These are phyloP conservation scores for Eucalyptus decipiens DNA, from an alignment of 345 rosid genomes.

Conservation along the genomic window DNA sequence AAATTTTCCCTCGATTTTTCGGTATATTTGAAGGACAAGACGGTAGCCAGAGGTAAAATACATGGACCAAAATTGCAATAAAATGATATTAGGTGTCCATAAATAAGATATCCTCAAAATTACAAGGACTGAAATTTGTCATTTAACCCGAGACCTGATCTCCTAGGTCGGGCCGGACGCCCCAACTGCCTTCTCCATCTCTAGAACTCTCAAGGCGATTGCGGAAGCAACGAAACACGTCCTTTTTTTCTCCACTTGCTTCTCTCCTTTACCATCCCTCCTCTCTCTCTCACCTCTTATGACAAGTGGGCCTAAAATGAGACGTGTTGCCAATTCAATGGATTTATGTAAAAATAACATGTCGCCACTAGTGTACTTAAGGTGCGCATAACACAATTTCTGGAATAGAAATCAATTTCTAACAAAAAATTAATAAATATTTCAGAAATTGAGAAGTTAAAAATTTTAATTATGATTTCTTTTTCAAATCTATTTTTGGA, in stretches of 20 bases:
- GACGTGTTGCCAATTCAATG: no score
- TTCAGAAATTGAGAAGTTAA: no score
- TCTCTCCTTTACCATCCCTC: neutral
- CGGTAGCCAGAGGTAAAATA: neutral
- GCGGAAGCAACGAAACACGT: neutral
- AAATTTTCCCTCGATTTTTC: neutral
- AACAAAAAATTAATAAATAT: no score
- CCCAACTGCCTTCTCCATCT: neutral
- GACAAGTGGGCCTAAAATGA: no score
- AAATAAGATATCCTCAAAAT: neutral
- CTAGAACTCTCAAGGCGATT: neutral
- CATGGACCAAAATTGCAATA: neutral
- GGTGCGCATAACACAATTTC: fast-evolving
- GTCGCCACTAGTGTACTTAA: no score
- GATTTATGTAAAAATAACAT: no score
- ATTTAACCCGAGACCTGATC: neutral
- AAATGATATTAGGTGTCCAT: neutral
- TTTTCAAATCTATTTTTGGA: fast-evolving
- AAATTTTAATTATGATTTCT: no score
- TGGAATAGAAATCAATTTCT: fast-evolving
- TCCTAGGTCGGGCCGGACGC: neutral
- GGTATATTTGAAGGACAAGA: neutral
- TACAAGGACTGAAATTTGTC: neutral
- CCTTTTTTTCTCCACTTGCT: neutral
- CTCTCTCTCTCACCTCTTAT: neutral